phyloP scores from a whole-genome alignment of 1,139 yeast species.

The Scheffersomyces titani region DNA sequence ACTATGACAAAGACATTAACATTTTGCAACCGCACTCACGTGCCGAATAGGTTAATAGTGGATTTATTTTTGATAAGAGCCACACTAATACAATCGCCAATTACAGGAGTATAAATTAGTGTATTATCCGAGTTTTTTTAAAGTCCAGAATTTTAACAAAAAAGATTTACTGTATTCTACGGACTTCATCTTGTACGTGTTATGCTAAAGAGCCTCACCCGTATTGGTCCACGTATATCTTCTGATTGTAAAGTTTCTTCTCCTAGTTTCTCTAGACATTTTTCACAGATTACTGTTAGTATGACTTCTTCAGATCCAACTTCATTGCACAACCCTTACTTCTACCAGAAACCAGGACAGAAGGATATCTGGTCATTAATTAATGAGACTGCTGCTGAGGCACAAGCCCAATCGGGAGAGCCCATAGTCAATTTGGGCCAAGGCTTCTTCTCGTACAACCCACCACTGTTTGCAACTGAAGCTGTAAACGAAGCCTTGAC shows the following conservation, averaged over 20 bases:
- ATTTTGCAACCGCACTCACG: background rate
- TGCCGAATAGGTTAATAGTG: background rate
- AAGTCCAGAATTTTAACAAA: background rate
- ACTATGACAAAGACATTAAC: background rate
- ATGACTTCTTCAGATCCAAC: background rate
- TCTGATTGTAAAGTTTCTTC: background rate
- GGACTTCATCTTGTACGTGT: background rate
- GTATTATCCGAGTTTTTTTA: background rate
- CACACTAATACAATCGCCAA: background rate
- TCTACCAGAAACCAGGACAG: slow-evolving; percentile 52
- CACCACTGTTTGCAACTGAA: slow-evolving; percentile 83
- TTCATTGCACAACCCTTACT: slow-evolving; percentile 59
- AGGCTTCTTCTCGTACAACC: slow-evolving; percentile 93
- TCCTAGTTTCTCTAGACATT: background rate
- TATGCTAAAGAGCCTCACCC: background rate
- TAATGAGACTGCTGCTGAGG: slow-evolving; percentile 91
- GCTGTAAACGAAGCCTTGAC: slow-evolving; percentile 81
- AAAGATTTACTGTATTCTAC: background rate
- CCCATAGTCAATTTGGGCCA: slow-evolving; percentile 90
- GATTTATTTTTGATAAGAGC: background rate
- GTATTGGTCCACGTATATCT: background rate
- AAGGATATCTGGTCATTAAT: slow-evolving; percentile 95
- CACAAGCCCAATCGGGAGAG: slow-evolving; percentile 62
- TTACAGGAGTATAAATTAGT: background rate
- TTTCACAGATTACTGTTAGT: background rate